Percentiles rank a stretch among this genome's conserved stretches.
Evolutionary conservation across 2,329 filamentous ascomycete genomes (phyloP).

Genomic region (Xylariomycetidae sp.): DNA sequence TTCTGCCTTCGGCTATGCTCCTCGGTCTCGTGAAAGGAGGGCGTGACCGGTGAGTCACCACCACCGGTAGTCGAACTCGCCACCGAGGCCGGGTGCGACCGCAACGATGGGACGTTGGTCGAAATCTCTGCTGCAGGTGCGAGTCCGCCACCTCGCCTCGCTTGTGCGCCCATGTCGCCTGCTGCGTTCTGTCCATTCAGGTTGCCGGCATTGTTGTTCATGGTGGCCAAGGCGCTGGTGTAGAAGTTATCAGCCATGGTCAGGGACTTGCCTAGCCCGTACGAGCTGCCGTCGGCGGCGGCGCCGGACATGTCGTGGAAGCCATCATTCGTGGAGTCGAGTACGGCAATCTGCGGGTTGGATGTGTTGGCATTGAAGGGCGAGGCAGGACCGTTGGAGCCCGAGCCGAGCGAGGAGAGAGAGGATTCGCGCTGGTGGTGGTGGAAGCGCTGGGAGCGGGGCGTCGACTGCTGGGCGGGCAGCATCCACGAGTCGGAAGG

Average conservation of each 20-base stretch:
- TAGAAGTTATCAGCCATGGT: conserved; percentile 31
- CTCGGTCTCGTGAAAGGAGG: conserved; percentile 43
- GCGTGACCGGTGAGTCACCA: conserved; percentile 56
- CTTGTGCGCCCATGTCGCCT: conserved; percentile 14
- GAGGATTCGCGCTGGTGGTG: conserved; percentile 59
- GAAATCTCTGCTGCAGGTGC: conserved; percentile 41
- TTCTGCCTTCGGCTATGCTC: conserved; percentile 38
- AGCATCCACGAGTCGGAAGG: conserved; percentile 26
- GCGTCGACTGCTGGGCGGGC: conserved; percentile 22
- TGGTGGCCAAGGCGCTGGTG: conserved; percentile 24
- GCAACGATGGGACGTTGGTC: conserved; percentile 26
- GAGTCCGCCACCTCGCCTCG: conserved; percentile 37
- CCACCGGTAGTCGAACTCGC: conserved; percentile 48
- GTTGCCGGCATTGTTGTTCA: conserved; percentile 23
- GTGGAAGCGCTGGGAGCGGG: conserved; percentile 27
- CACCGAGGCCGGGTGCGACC: conserved; percentile 49
- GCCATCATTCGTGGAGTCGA: conserved; percentile 41
- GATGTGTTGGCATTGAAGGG: conserved; percentile 50
- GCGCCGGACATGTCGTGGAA: conserved; percentile 36
- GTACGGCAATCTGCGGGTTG: conserved; percentile 53
- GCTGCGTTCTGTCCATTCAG: conserved; percentile 17
- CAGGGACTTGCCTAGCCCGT: conserved; percentile 38
- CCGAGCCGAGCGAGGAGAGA: conserved; percentile 52
- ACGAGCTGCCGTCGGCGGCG: conserved; percentile 36
- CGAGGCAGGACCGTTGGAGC: conserved; percentile 55